Conservation (phyloP, 805 yeast species). For the Maudiozyma saulgeensis region DNA sequence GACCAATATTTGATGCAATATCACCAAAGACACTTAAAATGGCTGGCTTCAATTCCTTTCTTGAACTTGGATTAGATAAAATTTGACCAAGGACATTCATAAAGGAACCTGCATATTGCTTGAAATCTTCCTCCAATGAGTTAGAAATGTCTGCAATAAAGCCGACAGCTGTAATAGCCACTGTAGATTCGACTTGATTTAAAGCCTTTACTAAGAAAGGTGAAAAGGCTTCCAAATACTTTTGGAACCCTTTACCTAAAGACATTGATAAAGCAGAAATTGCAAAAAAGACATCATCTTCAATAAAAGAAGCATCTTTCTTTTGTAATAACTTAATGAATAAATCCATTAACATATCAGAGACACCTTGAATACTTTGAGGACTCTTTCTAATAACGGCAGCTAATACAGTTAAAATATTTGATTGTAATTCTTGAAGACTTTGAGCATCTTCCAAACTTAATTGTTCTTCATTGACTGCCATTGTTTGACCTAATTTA, state of each 20-base stretch:
- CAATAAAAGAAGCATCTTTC: constrained; percentile 60
- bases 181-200: constrained; percentile 71
- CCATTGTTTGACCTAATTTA: constrained; percentile 63
- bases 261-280: constrained; percentile 84
- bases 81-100: constrained; percentile 76
- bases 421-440: constrained; percentile 83
- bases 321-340: constrained; percentile 61
- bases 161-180: constrained; percentile 86
- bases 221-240: constrained; percentile 71
- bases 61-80: constrained; percentile 56
- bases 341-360: constrained; percentile 79
- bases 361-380: constrained; percentile 49
- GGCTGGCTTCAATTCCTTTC: constrained; percentile 76
- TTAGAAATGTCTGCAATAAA: constrained; percentile 90
- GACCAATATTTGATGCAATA: constrained; percentile 80
- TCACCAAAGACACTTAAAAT: constrained; percentile 93
- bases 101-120: constrained; percentile 67
- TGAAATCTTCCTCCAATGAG: constrained; percentile 65
- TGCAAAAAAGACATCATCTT: constrained; percentile 90
- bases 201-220: constrained; percentile 77
- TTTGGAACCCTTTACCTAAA: constrained; percentile 57
- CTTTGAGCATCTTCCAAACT: constrained; percentile 63
- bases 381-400: constrained; percentile 78
- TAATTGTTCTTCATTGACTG: constrained; percentile 48
- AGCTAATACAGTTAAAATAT: constrained; percentile 66